These are phyloP conservation scores for Cutaneotrichosporon daszewskae DNA, from an alignment of 1,284 basidiomycete species.

Conservation along the genomic window DNA sequence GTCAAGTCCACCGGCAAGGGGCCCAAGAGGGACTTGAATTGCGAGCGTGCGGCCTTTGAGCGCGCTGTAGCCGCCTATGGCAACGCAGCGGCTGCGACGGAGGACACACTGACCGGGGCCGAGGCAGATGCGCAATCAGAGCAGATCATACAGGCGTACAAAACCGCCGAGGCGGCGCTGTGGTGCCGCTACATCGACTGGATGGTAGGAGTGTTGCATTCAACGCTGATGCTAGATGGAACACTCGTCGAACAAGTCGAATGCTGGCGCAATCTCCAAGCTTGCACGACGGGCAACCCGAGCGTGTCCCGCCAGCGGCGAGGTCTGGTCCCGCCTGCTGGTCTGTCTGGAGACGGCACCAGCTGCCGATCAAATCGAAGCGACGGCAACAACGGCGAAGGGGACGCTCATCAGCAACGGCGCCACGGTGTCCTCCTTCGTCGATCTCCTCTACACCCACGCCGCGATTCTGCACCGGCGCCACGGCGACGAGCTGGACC, in stretches of 20 bases:
- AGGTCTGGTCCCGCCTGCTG: conserved; percentile 30
- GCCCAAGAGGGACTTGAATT: conserved; percentile 51
- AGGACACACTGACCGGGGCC: conserved; percentile 52
- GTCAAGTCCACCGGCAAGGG: conserved; percentile 53
- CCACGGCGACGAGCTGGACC: conserved; percentile 8
- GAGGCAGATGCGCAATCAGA: conserved; percentile 52
- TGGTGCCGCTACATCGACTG: conserved; percentile 38
- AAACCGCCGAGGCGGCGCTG: conserved; percentile 33
- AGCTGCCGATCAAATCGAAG: conserved; percentile 9
- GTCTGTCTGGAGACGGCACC: conserved; percentile 13
- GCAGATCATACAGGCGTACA: conserved; percentile 25
- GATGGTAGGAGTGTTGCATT: conserved; percentile 21
- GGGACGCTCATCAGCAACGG: conserved; percentile 7
- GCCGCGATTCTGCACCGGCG: conserved; percentile 12
- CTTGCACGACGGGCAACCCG: conserved; percentile 20
- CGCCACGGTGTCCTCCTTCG: conserved; percentile 7
- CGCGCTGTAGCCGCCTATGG: conserved; percentile 60
- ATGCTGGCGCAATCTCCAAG: conserved; percentile 59
- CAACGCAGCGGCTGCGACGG: conserved; percentile 51
- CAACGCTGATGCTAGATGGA: no score
- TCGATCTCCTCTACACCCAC: conserved; percentile 15
- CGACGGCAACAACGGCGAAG: conserved; percentile 7
- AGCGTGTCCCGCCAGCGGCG: conserved; percentile 36
- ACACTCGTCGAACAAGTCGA: no score
- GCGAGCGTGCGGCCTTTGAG: conserved; percentile 65